Base-by-base conservation (phyloP, 169 alveolate genomes). In the Toxoplasma gondii region DNA sequence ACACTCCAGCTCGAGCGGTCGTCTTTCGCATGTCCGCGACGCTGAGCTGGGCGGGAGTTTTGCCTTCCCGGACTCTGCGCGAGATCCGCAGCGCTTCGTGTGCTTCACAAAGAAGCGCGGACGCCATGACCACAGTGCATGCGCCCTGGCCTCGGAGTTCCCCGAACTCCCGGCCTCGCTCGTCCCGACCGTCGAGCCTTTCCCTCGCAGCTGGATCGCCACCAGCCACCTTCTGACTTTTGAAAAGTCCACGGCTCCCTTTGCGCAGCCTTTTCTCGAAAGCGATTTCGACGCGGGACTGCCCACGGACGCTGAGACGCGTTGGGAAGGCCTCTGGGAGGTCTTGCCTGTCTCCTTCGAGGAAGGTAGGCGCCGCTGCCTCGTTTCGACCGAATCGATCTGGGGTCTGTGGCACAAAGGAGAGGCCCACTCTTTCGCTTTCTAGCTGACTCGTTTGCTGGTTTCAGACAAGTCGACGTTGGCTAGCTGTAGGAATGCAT, bases 191-290 rank as follows among this genome's bases (percentile, higher is more conserved):
- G 39, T 10, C 45, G 88, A 19, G 43, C 16, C 93, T 0, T 90
- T 34, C 44, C 80, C 67, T 45, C 78, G 93, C 78, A 87, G 93
- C 41, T 90, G 88, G 88, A 31, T 19, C 34, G 93, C 88, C 81
- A n/a, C 58, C 16, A 64, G 87, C 24, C 88, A 70, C 69, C 43
- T 69, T 54, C 88, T 90, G 80, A 49, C 49, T 7, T 90, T 90
- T 44, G 80, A 90, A 36, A n/a, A 31, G 17, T 90, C 93, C n/a
- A 27, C n/a, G 2, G 80, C 93, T 27, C 93, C 93, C 69, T 90
- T 90, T 38, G 44, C 80, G 53, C 49, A n/a, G 43, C 93, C 87
- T 17, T 90, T 2, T 38, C 78, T 90, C 41, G 93, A 90, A n/a
- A 0, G 12, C 31, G 53, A 90, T 69, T 90, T 43, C 54, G 44